A percentile compares a stretch with the other conserved stretches of the same genome.
These are phyloP conservation scores for Singerocomus inundabilis DNA, from an alignment of 1,284 basidiomycete species.

Conservation along the genomic window DNA sequence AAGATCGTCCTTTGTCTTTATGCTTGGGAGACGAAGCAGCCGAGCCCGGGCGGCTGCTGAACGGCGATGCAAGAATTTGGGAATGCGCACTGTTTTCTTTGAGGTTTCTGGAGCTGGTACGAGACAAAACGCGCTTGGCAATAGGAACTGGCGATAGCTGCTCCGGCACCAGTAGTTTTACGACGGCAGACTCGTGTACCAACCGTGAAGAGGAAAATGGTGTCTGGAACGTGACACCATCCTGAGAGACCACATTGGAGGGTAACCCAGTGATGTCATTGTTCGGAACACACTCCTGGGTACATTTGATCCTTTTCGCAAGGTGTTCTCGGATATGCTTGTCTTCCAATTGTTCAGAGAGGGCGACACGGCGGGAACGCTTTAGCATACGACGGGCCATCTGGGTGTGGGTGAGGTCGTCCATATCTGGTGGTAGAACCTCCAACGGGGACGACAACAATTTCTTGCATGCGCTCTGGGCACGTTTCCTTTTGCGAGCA, in stretches of 20 bases:
- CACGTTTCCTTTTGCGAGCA: conserved; percentile 26
- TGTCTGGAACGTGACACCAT: conserved; percentile 19
- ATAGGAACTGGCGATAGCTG: conserved; percentile 43
- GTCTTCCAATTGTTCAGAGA: conserved; percentile 21
- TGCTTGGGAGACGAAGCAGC: conserved; percentile 40
- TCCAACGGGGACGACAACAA: conserved; percentile 40
- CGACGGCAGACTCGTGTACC: conserved; percentile 4
- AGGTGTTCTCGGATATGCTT: conserved; percentile 16
- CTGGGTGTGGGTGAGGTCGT: conserved; percentile 39
- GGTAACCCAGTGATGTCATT: not conserved
- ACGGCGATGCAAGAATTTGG: conserved; percentile 34
- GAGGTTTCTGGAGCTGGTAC: conserved; percentile 44
- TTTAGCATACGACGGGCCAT: conserved; percentile 52
- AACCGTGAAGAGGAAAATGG: conserved; percentile 19
- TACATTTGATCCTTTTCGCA: conserved; percentile 25
- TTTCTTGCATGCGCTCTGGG: conserved; percentile 6
- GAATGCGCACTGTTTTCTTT: conserved; percentile 42
- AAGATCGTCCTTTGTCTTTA: conserved; percentile 3
- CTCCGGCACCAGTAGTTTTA: conserved; percentile 21
- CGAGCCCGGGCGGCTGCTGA: conserved; percentile 43
- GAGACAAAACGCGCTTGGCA: conserved; percentile 43
- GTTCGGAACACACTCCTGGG: conserved; percentile 7
- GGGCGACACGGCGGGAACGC: conserved; percentile 39
- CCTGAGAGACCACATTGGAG: not conserved
- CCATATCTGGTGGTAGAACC: conserved; percentile 31